Evolutionary conservation across 345 rosid genomes (phyloP).

Genomic region (Hibiscus trionum): DNA sequence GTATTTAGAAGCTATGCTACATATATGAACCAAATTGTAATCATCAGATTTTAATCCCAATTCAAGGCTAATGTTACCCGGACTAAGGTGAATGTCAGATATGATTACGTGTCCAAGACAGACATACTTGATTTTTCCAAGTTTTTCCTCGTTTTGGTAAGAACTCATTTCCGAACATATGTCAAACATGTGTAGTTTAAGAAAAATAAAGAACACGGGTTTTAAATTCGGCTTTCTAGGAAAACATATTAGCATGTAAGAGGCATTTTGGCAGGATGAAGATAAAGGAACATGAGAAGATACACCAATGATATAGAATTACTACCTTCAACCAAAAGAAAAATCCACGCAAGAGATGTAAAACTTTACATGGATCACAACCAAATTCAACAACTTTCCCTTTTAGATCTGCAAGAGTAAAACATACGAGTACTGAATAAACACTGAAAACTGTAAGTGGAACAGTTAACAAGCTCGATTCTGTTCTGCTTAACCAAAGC

Average conservation of each 20-base stretch:
- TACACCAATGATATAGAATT: constrained; percentile 3
- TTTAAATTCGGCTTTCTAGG: not conserved
- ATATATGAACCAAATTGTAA: too few species aligned
- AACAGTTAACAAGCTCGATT: not conserved
- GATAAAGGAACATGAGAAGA: not conserved
- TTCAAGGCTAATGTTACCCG: too few species aligned
- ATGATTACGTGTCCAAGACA: too few species aligned
- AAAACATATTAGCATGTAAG: not conserved
- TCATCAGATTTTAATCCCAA: too few species aligned
- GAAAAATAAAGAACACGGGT: too few species aligned
- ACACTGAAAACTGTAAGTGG: not conserved
- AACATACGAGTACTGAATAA: not conserved
- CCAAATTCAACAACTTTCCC: constrained; percentile 8
- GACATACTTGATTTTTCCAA: too few species aligned
- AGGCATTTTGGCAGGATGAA: not conserved
- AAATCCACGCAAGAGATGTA: constrained; percentile 72
- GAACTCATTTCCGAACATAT: too few species aligned
- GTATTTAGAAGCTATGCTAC: not conserved
- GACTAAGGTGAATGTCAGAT: too few species aligned
- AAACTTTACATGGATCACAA: constrained; percentile 20
- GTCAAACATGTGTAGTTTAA: too few species aligned
- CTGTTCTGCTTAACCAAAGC: not conserved
- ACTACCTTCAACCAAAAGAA: constrained; percentile 65
- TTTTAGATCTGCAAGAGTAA: constrained; percentile 40
- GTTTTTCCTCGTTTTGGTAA: too few species aligned